Conservation (phyloP, 192 early-diverging fungal genomes). For the Coemansia sp. region DNA sequence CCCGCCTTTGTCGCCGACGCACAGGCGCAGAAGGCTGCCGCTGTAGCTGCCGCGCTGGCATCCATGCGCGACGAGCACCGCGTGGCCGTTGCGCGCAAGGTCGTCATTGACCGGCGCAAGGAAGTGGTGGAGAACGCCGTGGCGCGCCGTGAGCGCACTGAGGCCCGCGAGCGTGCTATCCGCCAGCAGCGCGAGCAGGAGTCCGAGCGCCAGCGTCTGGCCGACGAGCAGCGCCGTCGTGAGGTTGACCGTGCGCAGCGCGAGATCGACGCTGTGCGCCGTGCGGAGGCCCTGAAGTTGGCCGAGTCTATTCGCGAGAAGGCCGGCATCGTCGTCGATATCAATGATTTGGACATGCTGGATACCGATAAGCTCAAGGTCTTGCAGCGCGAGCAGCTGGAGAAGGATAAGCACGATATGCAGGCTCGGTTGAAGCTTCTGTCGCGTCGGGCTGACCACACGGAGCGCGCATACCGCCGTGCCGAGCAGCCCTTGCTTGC, state of each 20-base stretch:
- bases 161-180: slow-evolving; percentile 74
- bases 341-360: slow-evolving; percentile 78
- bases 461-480: slow-evolving; percentile 90
- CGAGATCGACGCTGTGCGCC: slow-evolving; percentile 78
- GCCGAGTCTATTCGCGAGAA: slow-evolving; percentile 77
- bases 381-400: slow-evolving; percentile 85
- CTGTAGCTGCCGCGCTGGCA: slow-evolving; percentile 71
- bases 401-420: slow-evolving; percentile 87
- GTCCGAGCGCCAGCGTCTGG: slow-evolving; percentile 75
- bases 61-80: slow-evolving; percentile 83
- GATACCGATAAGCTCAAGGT: slow-evolving; percentile 79
- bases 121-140: slow-evolving; percentile 73
- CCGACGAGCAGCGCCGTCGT: slow-evolving; percentile 82
- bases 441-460: slow-evolving; percentile 83
- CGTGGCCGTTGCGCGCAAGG: slow-evolving; percentile 71
- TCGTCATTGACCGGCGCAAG: slow-evolving; percentile 86
- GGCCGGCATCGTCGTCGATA: slow-evolving; percentile 59
- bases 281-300: slow-evolving; percentile 80
- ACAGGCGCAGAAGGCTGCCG: slow-evolving; percentile 65
- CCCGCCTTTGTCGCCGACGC: slow-evolving; percentile 70
- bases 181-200: slow-evolving; percentile 79
- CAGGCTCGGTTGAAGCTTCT: slow-evolving; percentile 72
- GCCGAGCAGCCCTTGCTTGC: slow-evolving; percentile 88
- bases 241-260: slow-evolving; percentile 78
- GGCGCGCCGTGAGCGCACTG: slow-evolving; percentile 80